These are phyloP conservation scores for Paracorniculantispora psalliotae DNA, from an alignment of 2,329 filamentous ascomycete species.

Conservation along the genomic window DNA sequence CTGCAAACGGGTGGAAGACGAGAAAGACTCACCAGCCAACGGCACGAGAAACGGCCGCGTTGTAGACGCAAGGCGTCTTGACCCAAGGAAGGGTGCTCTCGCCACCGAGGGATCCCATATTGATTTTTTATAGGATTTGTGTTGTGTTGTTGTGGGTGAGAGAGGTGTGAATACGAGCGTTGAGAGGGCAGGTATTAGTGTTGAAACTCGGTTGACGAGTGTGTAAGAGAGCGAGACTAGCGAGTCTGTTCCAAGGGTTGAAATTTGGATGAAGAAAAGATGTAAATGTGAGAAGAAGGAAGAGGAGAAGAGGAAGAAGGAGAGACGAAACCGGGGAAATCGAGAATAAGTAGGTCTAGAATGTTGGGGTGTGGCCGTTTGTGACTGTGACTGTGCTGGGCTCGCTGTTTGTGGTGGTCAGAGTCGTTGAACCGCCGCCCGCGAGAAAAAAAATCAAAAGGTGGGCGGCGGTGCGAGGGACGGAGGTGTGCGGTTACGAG, in stretches of 20 bases:
- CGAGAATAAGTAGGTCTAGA: conserved; percentile 10
- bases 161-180: conserved; percentile 7
- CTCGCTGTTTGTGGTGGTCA: conserved; percentile 3
- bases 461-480: neutral
- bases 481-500: conserved; percentile 4
- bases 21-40: conserved; percentile 60
- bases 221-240: neutral
- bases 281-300: neutral
- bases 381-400: too few species aligned
- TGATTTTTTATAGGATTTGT: conserved; percentile 11
- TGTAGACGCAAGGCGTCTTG: conserved; percentile 66
- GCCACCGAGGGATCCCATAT: conserved; percentile 37
- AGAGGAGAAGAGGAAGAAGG: neutral
- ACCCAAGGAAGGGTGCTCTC: conserved; percentile 56
- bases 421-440: neutral
- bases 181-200: conserved; percentile 14
- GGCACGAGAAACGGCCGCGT: conserved; percentile 58
- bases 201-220: conserved; percentile 14
- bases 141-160: neutral
- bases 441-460: neutral
- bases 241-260: neutral
- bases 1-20: neutral
- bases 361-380: conserved; percentile 11
- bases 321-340: neutral
- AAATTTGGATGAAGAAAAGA: neutral